Conservation (phyloP, 805 yeast genomes). For the Pichia thaimueangensis region DNA sequence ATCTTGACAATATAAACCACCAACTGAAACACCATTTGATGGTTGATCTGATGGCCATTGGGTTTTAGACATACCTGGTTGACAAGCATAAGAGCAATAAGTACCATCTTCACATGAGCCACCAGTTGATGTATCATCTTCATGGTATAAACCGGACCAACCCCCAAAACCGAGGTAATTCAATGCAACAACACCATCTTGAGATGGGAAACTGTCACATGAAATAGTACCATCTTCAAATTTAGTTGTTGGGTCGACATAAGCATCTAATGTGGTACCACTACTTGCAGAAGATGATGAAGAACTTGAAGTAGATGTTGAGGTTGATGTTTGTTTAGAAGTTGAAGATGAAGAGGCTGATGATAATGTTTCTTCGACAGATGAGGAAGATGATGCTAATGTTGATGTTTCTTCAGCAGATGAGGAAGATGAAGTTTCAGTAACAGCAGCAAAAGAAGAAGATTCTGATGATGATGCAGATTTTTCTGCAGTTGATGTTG, state of each 20-base stretch:
- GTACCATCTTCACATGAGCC: conserved; percentile 76
- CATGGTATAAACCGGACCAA: conserved; percentile 54
- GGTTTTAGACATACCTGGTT: conserved; percentile 97
- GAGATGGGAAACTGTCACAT: conserved; percentile 69
- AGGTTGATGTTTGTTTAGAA: conserved; percentile 21
- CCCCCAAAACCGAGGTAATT: conserved; percentile 68
- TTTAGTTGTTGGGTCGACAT: conserved; percentile 46
- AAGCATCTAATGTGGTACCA: conserved; percentile 50
- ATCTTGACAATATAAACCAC: conserved; percentile 81
- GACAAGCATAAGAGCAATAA: conserved; percentile 97
- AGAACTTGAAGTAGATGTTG: conserved; percentile 31
- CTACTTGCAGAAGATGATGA: conserved; percentile 56
- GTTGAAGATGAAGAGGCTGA: conserved; percentile 29
- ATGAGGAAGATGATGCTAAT: conserved; percentile 24
- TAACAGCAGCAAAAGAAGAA: conserved; percentile 27
- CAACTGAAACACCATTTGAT: conserved; percentile 80
- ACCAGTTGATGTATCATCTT: conserved; percentile 37
- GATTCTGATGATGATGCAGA: no score
- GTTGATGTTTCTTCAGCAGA: conserved; percentile 18
- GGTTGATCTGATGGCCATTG: conserved; percentile 96
- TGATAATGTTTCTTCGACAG: conserved; percentile 24
- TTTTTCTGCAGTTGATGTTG: no score
- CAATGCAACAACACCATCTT: conserved; percentile 75
- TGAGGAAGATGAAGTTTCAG: conserved; percentile 28
- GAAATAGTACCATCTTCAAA: conserved; percentile 69